Conservation (phyloP, 768 basidiomycete genomes). For the Tremella mesenterica region DNA sequence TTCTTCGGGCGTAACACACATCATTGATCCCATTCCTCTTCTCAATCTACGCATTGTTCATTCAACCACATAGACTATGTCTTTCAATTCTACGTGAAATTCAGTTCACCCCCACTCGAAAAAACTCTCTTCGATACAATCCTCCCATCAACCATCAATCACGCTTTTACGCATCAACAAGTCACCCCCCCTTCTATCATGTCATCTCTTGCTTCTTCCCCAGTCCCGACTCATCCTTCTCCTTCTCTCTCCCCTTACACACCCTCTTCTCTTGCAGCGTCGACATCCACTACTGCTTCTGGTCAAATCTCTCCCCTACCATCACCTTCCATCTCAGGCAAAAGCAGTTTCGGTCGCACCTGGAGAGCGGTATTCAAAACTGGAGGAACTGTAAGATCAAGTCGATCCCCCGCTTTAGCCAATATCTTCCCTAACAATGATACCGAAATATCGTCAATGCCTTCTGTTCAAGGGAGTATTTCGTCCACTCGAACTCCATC, state of each 20-base stretch:
- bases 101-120: no score
- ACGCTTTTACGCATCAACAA: no score
- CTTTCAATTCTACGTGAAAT: no score
- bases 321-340: slow-evolving; percentile 12
- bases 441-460: not conserved
- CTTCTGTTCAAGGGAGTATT: not conserved
- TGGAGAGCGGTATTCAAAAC: slow-evolving; percentile 28
- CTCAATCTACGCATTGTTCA: no score
- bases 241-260: slow-evolving; percentile 9
- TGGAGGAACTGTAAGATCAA: slow-evolving; percentile 10
- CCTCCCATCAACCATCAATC: no score
- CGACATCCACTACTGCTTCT: slow-evolving; percentile 15
- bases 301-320: slow-evolving; percentile 9
- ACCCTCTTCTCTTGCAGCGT: slow-evolving; percentile 10
- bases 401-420: not conserved
- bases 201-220: slow-evolving; percentile 20
- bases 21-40: no score
- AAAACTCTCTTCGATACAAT: no score
- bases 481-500: not conserved
- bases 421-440: not conserved
- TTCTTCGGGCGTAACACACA: no score
- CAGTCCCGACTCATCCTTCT: no score
- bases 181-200: slow-evolving; percentile 3
- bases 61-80: no score
- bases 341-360: slow-evolving; percentile 8